Conservation (phyloP, 1,139 yeast species). For the Diutina scorzettiae region DNA sequence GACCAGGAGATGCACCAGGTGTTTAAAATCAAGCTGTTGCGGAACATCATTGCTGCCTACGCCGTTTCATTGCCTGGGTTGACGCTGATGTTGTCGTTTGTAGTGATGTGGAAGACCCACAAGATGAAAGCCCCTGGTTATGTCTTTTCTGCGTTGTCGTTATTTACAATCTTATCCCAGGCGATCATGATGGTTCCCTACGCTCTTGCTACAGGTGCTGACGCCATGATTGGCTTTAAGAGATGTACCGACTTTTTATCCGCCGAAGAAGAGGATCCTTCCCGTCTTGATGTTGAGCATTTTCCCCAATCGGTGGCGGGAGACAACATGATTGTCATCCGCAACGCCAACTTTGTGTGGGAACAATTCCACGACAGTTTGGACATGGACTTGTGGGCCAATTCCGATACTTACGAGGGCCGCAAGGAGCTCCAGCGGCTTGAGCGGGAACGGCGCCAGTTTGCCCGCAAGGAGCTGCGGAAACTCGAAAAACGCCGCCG, state of each 20-base stretch:
- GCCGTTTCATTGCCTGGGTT: slow-evolving; percentile 34
- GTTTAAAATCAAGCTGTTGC: slow-evolving; percentile 30
- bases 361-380: slow-evolving; percentile 18
- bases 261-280: not conserved
- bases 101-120: slow-evolving; percentile 31
- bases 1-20: slow-evolving; percentile 28
- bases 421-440: slow-evolving; percentile 1
- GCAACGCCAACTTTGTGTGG: slow-evolving; percentile 12
- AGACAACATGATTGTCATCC: not conserved
- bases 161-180: slow-evolving; percentile 39
- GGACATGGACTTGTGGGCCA: slow-evolving; percentile 12
- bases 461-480: not conserved
- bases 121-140: slow-evolving; percentile 15
- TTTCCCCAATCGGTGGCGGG: not conserved
- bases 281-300: not conserved
- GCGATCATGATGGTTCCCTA: slow-evolving; percentile 42
- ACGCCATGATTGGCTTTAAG: slow-evolving; percentile 39
- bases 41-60: slow-evolving; percentile 35
- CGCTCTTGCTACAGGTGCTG: slow-evolving; percentile 43
- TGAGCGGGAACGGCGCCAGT: slow-evolving; percentile 4
- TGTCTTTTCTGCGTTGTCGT: slow-evolving; percentile 39
- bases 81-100: slow-evolving; percentile 30
- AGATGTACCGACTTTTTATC: slow-evolving; percentile 12
- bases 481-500: slow-evolving; percentile 11
- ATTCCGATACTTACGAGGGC: slow-evolving; percentile 6